Base-by-base conservation (phyloP, 768 basidiomycete genomes). In the Exidia glandulosa region DNA sequence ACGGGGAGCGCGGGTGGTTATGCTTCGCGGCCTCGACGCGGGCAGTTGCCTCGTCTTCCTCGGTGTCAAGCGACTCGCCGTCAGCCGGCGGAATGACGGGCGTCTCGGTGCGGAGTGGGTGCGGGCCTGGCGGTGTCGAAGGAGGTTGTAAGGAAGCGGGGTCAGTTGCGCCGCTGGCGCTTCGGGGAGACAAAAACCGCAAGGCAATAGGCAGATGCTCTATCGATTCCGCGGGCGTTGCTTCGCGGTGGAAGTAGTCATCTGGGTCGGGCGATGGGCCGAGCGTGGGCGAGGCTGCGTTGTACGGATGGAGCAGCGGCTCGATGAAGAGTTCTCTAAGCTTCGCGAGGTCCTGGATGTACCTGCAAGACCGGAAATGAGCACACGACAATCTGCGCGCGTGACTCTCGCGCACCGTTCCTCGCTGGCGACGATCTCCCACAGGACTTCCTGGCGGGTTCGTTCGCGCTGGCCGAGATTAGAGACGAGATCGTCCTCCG, bases 401-500 rank as follows among this genome's bases (percentile, higher is more conserved):
- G 52, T 57, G 31, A 61, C 32, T 48, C 36, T 16, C 29, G 73
- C 82, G 57, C 67, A 91, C 90, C 94, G 84, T 71, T 97, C 93
- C 74, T 97, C 94, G 65, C 90, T 93, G 32, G 89, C 87, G 56
- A 97, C 93, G 64, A 97, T 97, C 76, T 97, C 94, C 77, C 92
- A 96, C 30, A 97, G 73, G 5, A 97, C 94, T 74, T 97, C 94
- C 72, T 97, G 94, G 57, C 94, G 82, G 37, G 94, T 96, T 60
- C 94, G 83, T 71, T 97, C 94, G 62, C 91, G 84, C 50, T 91
- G 86, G n/a, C 93, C 91, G 34, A 97, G 77, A 68, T 97, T 92
- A 50, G 86, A 85, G 23, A 97, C 90, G 47, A 97, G 82, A 72
- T 97, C 94, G 59, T 90, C 92, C 70, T 94, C 93, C 10, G 94